Base-by-base conservation (phyloP, 768 basidiomycete genomes). In the Leccinum pellstonianum region DNA sequence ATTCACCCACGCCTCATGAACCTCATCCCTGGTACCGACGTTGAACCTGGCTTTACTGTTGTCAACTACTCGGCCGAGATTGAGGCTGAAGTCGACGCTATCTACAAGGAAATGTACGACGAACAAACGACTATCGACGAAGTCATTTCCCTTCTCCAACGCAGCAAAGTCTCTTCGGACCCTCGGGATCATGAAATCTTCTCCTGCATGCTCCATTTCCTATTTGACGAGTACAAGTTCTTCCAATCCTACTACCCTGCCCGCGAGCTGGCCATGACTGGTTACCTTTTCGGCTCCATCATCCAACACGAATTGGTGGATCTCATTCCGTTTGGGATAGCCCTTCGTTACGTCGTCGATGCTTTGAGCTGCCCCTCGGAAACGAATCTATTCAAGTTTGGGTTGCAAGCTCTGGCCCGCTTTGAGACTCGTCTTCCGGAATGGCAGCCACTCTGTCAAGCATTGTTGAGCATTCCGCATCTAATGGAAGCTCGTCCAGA, bases 191-290 rank as follows among this genome's bases (percentile, higher is more conserved):
- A 96, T 72, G 94, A 98, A 76, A 86, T 97, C 62, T 98, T 98
- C 71, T 97, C 95, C n/a, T 98, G 95, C 84, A 97, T 97, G 87
- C 88, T 99, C 54, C 95, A 98, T 78, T 96, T 97, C 81, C 85
- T 99, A 48, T 98, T 99, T 76, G 97, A 98, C 84, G 97, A 99
- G 77, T 97, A 97, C 86, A 95, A 95, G 70, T 99, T 98, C 81
- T 97, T 98, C 85, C 93, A 96, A 71, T 90, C 91, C 43, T 97
- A 90, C 76, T 94, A 94, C 68, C 97, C 97, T 25, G 81, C 91
- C 41, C 90, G 95, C 64, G 95, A 98, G 77, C 82, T 98, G 50
- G 86, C 88, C 55, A 94, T 98, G 87, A 98, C 97, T 7, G 97
- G 92, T 51, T 90, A 93, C 69, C 83, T 99, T 29, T 98, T 98